These are phyloP conservation scores for Cladosporium sp. DNA, from an alignment of 2,329 filamentous ascomycete species.

Conservation along the genomic window DNA sequence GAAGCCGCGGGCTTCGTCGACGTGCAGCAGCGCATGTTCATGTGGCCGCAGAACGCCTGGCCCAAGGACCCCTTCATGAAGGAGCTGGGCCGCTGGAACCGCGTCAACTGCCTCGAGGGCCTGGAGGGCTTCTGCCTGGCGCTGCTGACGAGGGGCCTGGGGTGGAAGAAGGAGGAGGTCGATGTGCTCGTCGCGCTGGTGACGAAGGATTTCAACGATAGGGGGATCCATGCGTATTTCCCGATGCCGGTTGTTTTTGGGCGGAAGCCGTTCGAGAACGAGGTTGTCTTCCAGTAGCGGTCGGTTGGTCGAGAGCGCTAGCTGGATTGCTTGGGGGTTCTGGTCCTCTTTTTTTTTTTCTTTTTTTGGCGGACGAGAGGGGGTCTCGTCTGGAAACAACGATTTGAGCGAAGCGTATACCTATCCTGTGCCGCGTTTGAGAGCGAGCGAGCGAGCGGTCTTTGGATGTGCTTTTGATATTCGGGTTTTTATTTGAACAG, in stretches of 20 bases:
- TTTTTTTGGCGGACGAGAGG: no score
- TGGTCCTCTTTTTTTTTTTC: no score
- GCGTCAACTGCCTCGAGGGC: constrained; percentile 37
- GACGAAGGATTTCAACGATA: constrained; percentile 28
- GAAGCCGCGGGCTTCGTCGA: constrained; percentile 39
- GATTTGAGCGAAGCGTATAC: no score
- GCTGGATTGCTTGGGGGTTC: no score
- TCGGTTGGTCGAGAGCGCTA: no score
- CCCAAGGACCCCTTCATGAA: constrained; percentile 45
- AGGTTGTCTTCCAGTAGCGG: constrained; percentile 5
- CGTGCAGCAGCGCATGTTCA: constrained; percentile 34
- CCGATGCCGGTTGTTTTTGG: constrained; percentile 33
- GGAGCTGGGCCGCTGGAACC: constrained; percentile 42
- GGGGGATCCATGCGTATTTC: constrained; percentile 33
- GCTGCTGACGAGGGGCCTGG: constrained; percentile 35
- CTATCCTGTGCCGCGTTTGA: no score
- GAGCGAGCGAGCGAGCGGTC: no score
- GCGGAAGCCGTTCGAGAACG: constrained; percentile 22
- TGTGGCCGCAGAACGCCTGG: constrained; percentile 42
- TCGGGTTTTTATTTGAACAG: no score
- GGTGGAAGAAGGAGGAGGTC: constrained; percentile 40
- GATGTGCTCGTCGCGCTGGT: constrained; percentile 36
- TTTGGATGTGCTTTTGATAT: no score
- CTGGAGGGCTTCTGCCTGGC: constrained; percentile 39
- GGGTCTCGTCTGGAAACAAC: no score